phyloP scores from a whole-genome alignment of 2,329 filamentous ascomycete species.

The Macroventuria anomochaeta region DNA sequence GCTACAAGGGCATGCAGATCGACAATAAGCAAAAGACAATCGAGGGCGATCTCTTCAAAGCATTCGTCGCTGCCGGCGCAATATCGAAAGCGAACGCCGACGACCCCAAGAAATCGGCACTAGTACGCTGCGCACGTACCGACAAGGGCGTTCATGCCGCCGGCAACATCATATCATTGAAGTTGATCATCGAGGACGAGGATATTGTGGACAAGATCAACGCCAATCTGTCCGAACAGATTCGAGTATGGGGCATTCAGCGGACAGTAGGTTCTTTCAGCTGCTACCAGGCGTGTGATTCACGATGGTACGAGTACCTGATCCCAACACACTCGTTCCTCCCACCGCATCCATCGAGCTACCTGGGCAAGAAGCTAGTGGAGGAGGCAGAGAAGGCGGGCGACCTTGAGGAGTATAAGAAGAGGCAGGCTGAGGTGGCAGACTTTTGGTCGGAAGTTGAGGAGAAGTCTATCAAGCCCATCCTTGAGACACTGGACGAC shows the following conservation, averaged over 20 bases:
- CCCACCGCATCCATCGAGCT: slow-evolving; percentile 89
- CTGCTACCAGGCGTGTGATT: slow-evolving; percentile 94
- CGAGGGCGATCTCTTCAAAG: slow-evolving; percentile 91
- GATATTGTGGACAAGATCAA: slow-evolving; percentile 94
- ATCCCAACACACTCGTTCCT: slow-evolving; percentile 92
- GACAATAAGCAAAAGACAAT: slow-evolving; percentile 81
- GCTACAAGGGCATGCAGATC: slow-evolving; percentile 98
- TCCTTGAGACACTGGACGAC: slow-evolving; percentile 66
- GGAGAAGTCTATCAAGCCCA: slow-evolving; percentile 77
- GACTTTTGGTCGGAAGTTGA: slow-evolving; percentile 85
- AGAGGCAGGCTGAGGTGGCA: slow-evolving; percentile 76
- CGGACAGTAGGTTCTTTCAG: slow-evolving; percentile 90
- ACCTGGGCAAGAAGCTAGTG: slow-evolving; percentile 81
- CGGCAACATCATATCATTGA: slow-evolving; percentile 92
- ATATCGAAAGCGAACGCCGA: slow-evolving; percentile 97
- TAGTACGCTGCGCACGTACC: slow-evolving; percentile 91
- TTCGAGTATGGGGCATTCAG: slow-evolving; percentile 93
- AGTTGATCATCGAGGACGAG: slow-evolving; percentile 91
- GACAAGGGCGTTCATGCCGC: slow-evolving; percentile 98
- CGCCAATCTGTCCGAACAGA: slow-evolving; percentile 80
- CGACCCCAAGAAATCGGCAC: slow-evolving; percentile 93
- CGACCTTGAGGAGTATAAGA: slow-evolving; percentile 70
- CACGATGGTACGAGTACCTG: slow-evolving; percentile 95
- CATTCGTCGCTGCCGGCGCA: slow-evolving; percentile 87
- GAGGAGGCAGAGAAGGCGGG: slow-evolving; percentile 76